A percentile compares a stretch with the other conserved stretches of the same genome.
These are phyloP conservation scores for Arthrobotrys pseudoclavata DNA, from an alignment of 2,329 filamentous ascomycete species.

Conservation along the genomic window DNA sequence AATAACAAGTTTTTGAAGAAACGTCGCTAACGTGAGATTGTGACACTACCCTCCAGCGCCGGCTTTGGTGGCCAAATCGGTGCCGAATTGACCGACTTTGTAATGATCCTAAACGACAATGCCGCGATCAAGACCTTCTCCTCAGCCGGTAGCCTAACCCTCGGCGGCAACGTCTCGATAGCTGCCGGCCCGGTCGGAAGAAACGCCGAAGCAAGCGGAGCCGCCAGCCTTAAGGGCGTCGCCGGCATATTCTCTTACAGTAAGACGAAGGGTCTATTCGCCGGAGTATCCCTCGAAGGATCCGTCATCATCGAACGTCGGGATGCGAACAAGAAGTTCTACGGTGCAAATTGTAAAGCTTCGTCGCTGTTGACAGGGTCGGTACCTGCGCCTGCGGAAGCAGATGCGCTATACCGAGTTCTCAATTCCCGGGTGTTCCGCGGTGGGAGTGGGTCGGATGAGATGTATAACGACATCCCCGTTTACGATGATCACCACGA, in stretches of 20 bases:
- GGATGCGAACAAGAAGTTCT: constrained; percentile 97
- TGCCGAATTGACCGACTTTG: constrained; percentile 91
- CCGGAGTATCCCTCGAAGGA: constrained; percentile 93
- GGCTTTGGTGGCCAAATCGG: constrained; percentile 89
- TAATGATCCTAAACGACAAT: constrained; percentile 96
- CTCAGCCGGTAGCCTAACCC: constrained; percentile 88
- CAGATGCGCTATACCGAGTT: constrained; percentile 85
- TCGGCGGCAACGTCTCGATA: constrained; percentile 96
- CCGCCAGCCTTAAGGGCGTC: constrained; percentile 88
- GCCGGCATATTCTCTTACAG: constrained; percentile 96
- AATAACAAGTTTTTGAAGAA: background rate
- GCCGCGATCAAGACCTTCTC: constrained; percentile 93
- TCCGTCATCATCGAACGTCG: constrained; percentile 92
- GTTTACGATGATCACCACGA: constrained; percentile 88
- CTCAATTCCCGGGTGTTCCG: constrained; percentile 84
- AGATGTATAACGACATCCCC: constrained; percentile 93
- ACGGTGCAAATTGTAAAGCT: constrained; percentile 79
- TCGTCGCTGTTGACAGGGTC: constrained; percentile 83
- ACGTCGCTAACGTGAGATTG: constrained; percentile 23
- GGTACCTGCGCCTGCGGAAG: constrained; percentile 82
- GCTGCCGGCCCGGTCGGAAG: constrained; percentile 93
- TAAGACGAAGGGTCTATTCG: constrained; percentile 97
- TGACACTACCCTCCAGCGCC: constrained; percentile 68
- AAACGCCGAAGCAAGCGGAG: constrained; percentile 95
- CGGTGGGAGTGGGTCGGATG: constrained; percentile 72